Percentiles rank a stretch among this genome's conserved stretches.
phyloP scores from a whole-genome alignment of 164 flowering plant species.

The grape (Vitis vinifera) region ASM3070453v1 NC_081810.1:4757501-4758000 shows the following conservation, averaged over 20 bases:
- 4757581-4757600: conserved; percentile 98
- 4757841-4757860: conserved; percentile 94
- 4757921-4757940: conserved; percentile 43
- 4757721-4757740: not conserved
- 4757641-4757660: conserved; percentile 98
- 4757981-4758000: not conserved
- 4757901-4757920: conserved; percentile 72
- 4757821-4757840: conserved; percentile 95
- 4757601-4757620: conserved; percentile 98
- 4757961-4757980: not conserved
- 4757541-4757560: not conserved
- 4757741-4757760: not conserved
- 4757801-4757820: conserved; percentile 99
- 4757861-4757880: conserved; percentile 92
- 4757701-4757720: conserved; percentile 61
- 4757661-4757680: conserved; percentile 99
- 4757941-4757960: conserved; percentile 30
- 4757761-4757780: not conserved
- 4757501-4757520: too few species aligned
- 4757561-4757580: conserved; percentile 88
- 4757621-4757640: conserved; percentile 99
- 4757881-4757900: conserved; percentile 68
- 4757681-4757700: conserved; percentile 97
- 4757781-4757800: conserved; percentile 50
- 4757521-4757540: not conserved